Base-by-base conservation (phyloP, 2,329 filamentous ascomycete species). In the Arthrobotrys sphaeroides region DNA sequence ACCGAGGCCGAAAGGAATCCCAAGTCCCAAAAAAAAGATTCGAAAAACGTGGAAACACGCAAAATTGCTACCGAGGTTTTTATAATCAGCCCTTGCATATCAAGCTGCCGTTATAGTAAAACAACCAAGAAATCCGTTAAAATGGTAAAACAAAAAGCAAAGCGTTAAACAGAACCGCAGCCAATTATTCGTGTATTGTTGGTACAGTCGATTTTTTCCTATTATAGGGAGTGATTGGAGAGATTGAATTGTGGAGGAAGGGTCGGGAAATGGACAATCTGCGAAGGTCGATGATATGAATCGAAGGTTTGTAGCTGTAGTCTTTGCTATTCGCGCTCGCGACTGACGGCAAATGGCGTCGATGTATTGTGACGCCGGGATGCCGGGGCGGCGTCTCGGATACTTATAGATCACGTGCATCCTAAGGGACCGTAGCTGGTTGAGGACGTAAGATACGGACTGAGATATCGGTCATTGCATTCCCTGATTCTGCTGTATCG, bases 1-100 rank as follows among this genome's bases (percentile, higher is more conserved):
- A 62, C 74, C 62, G 62, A 77, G 40, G 45, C 74, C 65, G 64
- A 64, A 68, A 55, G 51, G 62, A 74, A 60, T 74, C 53, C 67
- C 70, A 57, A 73, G 45, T n/a, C n/a, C n/a, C 51, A 51, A 51
- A 60, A 66, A 40, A 42, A 73, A 74, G 66, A 51, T 72, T 62
- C 73, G 60, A 57, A 66, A 60, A 26, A 31, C 64, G 45, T 33
- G 42, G 16, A 43, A 33, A 59, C 47, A 73, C 64, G 61, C 40
- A 73, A 72, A 75, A 51, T 31, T 53, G 55, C 66, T 61, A 70
- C 66, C 55, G 66, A 70, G 36, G 12, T 10, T 45, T n/a, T 47
- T 53, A 68, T 60, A 62, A 55, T 16, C 45, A 55, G 55, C 55
- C 31, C 66, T 55, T 70, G 66, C 43, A 24, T 61, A 18, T 18